Conservation (phyloP, 78 protist genomes). For the Fonticula alba region DNA sequence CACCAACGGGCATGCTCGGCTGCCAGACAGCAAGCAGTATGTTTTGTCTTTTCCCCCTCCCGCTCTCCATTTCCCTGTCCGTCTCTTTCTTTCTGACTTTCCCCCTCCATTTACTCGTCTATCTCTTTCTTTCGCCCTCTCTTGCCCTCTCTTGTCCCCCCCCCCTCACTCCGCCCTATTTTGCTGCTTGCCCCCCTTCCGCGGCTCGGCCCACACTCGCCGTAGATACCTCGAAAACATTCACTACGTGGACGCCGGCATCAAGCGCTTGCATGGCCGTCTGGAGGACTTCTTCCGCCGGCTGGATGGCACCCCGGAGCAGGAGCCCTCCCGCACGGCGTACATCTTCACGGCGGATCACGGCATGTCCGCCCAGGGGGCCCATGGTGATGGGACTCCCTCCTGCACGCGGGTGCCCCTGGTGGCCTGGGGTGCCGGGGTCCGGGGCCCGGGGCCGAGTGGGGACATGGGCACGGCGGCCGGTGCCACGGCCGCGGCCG, state of each 20-base stretch:
- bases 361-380: conserved; percentile 63
- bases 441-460: conserved; percentile 16
- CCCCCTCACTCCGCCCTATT: no score
- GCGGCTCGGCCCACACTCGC: no score
- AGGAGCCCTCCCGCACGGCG: conserved; percentile 49
- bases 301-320: no score
- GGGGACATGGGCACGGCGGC: no score
- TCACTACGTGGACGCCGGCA: conserved; percentile 29
- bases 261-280: conserved; percentile 1
- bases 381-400: conserved; percentile 73
- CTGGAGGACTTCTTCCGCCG: conserved; percentile 31
- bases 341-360: conserved; percentile 67
- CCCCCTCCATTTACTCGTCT: no score
- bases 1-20: conserved; percentile 55
- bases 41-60: not conserved
- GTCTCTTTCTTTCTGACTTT: no score
- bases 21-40: conserved; percentile 43
- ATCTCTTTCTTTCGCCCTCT: no score
- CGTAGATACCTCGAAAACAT: conserved; percentile 27
- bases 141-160: no score
- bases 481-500: no score
- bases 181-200: no score
- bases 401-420: conserved; percentile 66
- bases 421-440: conserved; percentile 67
- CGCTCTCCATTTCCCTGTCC: no score